These are phyloP conservation scores for Gossypium raimondii DNA, from an alignment of 345 rosid genomes.

Conservation along the genomic window DNA sequence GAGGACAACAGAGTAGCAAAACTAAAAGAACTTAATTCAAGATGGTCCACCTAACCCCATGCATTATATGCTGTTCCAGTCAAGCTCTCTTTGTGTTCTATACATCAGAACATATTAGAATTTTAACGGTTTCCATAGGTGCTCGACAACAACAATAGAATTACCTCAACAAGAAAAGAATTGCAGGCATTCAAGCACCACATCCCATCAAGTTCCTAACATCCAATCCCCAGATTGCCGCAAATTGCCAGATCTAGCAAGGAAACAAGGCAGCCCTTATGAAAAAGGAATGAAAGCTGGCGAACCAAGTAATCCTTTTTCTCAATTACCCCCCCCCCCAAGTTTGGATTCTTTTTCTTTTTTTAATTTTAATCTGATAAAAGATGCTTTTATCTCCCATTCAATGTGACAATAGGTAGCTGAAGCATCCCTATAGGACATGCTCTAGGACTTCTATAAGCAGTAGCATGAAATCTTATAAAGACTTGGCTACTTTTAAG, in stretches of 20 bases:
- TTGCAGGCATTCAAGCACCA: conserved; percentile 48
- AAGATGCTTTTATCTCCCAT: not conserved
- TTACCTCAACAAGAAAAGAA: conserved; percentile 52
- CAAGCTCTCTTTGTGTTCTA: conserved; percentile 17
- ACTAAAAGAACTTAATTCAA: conserved; percentile 29
- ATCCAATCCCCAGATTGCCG: conserved; percentile 72
- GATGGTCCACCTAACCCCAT: conserved; percentile 37
- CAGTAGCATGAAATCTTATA: not conserved
- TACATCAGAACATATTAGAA: conserved; percentile 24
- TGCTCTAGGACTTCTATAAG: not conserved
- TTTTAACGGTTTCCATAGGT: conserved; percentile 20
- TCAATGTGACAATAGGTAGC: not conserved
- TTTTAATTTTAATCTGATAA: not conserved
- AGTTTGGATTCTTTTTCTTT: not conserved
- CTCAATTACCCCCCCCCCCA: conserved; percentile 18
- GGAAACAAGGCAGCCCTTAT: conserved; percentile 55
- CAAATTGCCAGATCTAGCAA: conserved; percentile 84
- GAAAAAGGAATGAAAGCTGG: conserved; percentile 35
- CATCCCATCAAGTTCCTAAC: conserved; percentile 79
- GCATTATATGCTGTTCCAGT: conserved; percentile 27
- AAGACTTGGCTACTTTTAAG: not conserved
- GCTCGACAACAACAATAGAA: conserved; percentile 38
- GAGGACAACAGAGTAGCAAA: conserved; percentile 23
- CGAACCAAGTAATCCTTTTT: conserved; percentile 23
- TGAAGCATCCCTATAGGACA: not conserved